Evolutionary conservation across 2,329 filamentous ascomycete species (phyloP), one percentile per base, ranked within the genome.

Genomic region (Trichoderma sp.): DNA sequence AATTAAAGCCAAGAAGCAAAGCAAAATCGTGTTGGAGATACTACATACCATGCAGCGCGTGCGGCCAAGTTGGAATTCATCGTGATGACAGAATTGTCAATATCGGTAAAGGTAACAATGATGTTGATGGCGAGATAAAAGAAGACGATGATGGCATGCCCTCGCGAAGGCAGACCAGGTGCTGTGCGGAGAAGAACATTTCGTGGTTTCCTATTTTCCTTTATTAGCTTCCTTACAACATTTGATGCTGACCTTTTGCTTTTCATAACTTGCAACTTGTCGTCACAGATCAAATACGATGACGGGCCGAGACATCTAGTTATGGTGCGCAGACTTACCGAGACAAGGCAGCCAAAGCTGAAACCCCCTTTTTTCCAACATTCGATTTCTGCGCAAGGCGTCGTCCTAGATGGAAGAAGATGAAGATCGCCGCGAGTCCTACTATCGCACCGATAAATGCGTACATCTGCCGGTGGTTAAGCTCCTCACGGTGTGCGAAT

Each of bases 41-140:
- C 74, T 8, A 13, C 80, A 73, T 72, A 83, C 82, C 82, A 84
- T 71, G 78, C 82, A 15, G 80, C 76, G 53, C 82, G 76, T 26
- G 82, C 78, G 2, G 79, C 80, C n/a, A 84, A 57, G 67, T 82
- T 83, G 26, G 78, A 76, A 32, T 76, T 72, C 32, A 79, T 71
- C 0, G 76, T 61, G 74, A 82, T 73, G 26, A 75, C 77, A 12
- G 75, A 72, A 61, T 78, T 77, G 68, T 82, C 76, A n/a, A 81
- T 71, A 68, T 81, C 78, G 9, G 76, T 77, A 57, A 84, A 81
- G 6, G 76, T 74, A 20, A 79, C 71, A 17, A 78, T 71, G 17
- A 81, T 15, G 62, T 84, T 84, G 61, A 82, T 75, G 6, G 73
- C 74, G 7, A 81, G 12, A 39, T 81, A 84, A 5, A 75, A 36